Percentiles rank a stretch among this genome's conserved stretches.
Evolutionary conservation across 345 rosid species (phyloP).

Genomic region (Aurinia saxatilis): DNA sequence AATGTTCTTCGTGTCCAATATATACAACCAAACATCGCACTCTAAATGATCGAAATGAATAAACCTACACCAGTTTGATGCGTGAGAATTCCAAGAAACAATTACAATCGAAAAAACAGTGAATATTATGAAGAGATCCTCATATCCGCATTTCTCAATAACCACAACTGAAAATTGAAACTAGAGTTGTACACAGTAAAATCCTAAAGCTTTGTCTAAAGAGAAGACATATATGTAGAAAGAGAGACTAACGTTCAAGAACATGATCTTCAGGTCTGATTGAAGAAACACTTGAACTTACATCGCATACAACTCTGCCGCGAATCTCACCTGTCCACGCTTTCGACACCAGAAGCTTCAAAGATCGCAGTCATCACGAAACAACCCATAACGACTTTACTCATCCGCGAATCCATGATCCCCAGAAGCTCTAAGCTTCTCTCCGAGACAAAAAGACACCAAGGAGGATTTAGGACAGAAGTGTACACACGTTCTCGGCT

Average conservation of each 20-base stretch:
- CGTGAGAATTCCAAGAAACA: background rate
- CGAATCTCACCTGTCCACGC: constrained; percentile 96
- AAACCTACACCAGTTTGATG: too few relatives aligned
- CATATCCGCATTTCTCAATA: background rate
- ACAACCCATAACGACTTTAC: constrained; percentile 31
- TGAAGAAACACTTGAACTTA: constrained; percentile 79
- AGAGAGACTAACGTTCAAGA: constrained; percentile 49
- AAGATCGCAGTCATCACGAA: constrained; percentile 26
- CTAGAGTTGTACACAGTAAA: background rate
- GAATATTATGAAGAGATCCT: background rate
- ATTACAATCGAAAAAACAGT: too few relatives aligned
- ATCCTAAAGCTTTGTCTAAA: background rate
- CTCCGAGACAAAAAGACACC: background rate
- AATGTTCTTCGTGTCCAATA: background rate
- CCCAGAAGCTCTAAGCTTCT: background rate
- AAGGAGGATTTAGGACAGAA: background rate
- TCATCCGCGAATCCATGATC: constrained; percentile 37
- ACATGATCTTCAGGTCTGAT: constrained; percentile 94
- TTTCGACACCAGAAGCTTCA: constrained; percentile 30
- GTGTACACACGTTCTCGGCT: constrained; percentile 10
- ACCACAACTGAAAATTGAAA: background rate
- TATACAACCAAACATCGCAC: background rate
- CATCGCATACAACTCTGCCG: constrained; percentile 91
- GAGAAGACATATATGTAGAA: background rate
- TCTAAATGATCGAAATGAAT: background rate